Base-by-base conservation (phyloP, 2,329 filamentous ascomycete genomes). In the Venturia carpophila region DNA sequence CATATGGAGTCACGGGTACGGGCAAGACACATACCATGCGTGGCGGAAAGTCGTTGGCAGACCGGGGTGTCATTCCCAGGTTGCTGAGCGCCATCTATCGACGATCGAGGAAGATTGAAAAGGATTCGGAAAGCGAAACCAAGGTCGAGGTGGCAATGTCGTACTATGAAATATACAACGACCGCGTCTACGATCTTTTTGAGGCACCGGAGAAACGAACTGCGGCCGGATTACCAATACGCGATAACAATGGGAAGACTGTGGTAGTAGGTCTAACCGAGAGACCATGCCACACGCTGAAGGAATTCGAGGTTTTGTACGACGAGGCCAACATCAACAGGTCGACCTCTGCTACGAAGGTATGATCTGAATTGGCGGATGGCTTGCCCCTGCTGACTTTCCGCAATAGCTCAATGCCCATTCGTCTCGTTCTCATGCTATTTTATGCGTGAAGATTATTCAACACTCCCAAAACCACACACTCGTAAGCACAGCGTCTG, bases 1-100 rank as follows among this genome's bases (percentile, higher is more conserved):
- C 92, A 37, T 96, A 97, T 74, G 92, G 92, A 67, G 91, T 93
- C 67, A 96, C 92, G 0, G 92, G 92, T 60, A 96, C 92, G 0
- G 92, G 92, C 65, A 97, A 97, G 78, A 97, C 92, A 67, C 91
- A 96, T 77, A 97, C 92, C 2, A 96, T 97, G 92, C 87, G 92
- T 68, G 92, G 92, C 69, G 92, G 92, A 47, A 85, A 95, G 76
- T 90, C 89, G 73, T 81, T 96, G 65, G 88, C 89, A 5, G 92
- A 96, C 65, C 84, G 92, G 70, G 92, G 92, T 67, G 88, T 94
- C 47, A 96, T 97, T 69, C 92, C 92, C 17, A 82, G 92, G 67
- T 78, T 96, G 65, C 82, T 97, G 55, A 95, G 91, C 76, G 86
- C 85, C 70, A 89, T 97, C 66, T 97, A 93, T 74, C 85, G 93